Percentiles rank a stretch among this genome's conserved stretches.
Conservation (phyloP, 129 eudicot species). For the Artemisia annua region DNA sequence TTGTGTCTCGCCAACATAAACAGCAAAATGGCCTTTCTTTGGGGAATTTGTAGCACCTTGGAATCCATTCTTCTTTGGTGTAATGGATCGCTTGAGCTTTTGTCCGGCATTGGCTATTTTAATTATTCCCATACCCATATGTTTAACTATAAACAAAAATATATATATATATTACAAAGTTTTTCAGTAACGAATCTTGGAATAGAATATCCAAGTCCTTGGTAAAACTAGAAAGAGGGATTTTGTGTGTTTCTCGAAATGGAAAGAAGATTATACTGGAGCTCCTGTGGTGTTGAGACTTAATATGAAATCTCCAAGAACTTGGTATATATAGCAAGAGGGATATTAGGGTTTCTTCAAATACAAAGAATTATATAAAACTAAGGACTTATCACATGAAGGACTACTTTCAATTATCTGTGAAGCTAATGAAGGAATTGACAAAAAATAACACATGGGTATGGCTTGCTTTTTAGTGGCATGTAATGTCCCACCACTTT, state of each 20-base stretch:
- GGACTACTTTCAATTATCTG: conserved; percentile 18
- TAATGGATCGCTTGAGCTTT: conserved; percentile 54
- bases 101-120: conserved; percentile 53
- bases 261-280: conserved; percentile 23
- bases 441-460: conserved; percentile 43
- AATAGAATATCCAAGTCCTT: background rate
- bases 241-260: conserved; percentile 18
- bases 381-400: conserved; percentile 31
- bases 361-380: conserved; percentile 17
- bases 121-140: conserved; percentile 42
- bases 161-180: too few species aligned
- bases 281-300: conserved; percentile 20
- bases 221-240: background rate
- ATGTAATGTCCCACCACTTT: conserved; percentile 37
- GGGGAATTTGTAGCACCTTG: conserved; percentile 33
- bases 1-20: conserved; percentile 47
- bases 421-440: conserved; percentile 18
- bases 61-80: conserved; percentile 40
- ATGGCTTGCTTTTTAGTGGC: conserved; percentile 39
- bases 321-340: conserved; percentile 30
- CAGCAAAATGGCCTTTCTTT: conserved; percentile 55
- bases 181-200: conserved; percentile 17
- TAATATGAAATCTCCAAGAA: conserved; percentile 19
- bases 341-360: conserved; percentile 9
- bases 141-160: background rate